Conservation (phyloP, 1,139 yeast species). For the Nakaseomyces glabratus region DNA sequence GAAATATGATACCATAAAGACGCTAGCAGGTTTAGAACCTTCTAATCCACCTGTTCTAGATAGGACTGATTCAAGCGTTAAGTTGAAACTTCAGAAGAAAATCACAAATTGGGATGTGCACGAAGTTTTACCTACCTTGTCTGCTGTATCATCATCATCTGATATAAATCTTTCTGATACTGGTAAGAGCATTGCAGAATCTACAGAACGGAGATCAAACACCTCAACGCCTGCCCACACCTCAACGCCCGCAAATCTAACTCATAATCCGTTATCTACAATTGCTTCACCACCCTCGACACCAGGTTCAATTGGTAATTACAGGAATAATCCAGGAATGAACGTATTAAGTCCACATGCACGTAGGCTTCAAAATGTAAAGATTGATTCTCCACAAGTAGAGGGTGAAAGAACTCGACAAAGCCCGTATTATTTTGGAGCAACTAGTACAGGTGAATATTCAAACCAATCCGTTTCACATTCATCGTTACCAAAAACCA, state of each 20-base stretch:
- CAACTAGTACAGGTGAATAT: background rate
- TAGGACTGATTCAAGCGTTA: slow-evolving; percentile 4
- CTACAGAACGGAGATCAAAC: background rate
- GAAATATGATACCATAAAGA: slow-evolving; percentile 12
- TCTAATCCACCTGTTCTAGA: slow-evolving; percentile 4
- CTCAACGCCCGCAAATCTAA: slow-evolving; percentile 3
- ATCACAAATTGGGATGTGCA: slow-evolving; percentile 9
- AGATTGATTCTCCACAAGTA: slow-evolving; percentile 4
- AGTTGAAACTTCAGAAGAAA: slow-evolving; percentile 4
- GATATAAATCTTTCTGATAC: slow-evolving; percentile 10
- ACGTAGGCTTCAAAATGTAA: slow-evolving; percentile 3
- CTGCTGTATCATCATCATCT: slow-evolving; percentile 12
- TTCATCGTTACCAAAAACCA: slow-evolving; percentile 8
- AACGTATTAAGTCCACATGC: slow-evolving; percentile 5
- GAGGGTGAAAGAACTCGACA: slow-evolving; percentile 6
- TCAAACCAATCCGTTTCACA: slow-evolving; percentile 9
- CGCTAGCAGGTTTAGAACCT: slow-evolving; percentile 4
- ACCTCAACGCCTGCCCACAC: slow-evolving; percentile 3
- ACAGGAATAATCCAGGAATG: background rate
- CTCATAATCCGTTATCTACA: slow-evolving; percentile 1
- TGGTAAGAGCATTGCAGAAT: background rate
- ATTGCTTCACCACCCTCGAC: background rate
- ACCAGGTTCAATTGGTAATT: slow-evolving; percentile 4
- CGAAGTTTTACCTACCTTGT: slow-evolving; percentile 10
- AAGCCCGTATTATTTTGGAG: slow-evolving; percentile 7